phyloP scores from a whole-genome alignment of 1,284 basidiomycete species.

The Pisolithus thermaeus region DNA sequence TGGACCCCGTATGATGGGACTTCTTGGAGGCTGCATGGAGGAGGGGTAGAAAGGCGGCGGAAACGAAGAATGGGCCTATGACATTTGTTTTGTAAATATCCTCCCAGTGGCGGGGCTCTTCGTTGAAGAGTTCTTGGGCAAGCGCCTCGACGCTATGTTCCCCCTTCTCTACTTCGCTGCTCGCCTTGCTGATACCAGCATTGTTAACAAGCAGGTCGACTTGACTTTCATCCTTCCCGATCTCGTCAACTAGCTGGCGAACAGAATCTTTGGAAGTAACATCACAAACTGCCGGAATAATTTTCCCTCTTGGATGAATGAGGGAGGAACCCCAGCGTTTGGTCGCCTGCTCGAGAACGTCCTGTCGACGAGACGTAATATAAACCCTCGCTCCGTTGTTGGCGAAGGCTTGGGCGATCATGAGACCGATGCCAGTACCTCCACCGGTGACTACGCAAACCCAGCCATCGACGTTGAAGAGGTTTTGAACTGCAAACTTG shows the following conservation, averaged over 20 bases:
- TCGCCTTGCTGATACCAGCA: slow-evolving; percentile 14
- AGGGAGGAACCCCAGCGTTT: slow-evolving; percentile 4
- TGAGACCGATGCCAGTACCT: slow-evolving; percentile 33
- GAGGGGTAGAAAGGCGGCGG: slow-evolving; percentile 34
- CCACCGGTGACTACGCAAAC: slow-evolving; percentile 36
- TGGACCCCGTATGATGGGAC: slow-evolving; percentile 10
- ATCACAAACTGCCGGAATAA: slow-evolving; percentile 6
- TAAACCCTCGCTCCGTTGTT: slow-evolving; percentile 42
- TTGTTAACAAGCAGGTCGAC: slow-evolving; percentile 16
- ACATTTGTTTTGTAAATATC: slow-evolving; percentile 34
- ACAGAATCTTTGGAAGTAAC: slow-evolving; percentile 5
- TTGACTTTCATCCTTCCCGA: not conserved
- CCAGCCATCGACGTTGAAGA: slow-evolving; percentile 32
- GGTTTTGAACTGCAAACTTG: slow-evolving; percentile 10
- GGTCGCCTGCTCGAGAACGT: slow-evolving; percentile 23
- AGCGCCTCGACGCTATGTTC: slow-evolving; percentile 28
- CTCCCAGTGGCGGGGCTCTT: slow-evolving; percentile 31
- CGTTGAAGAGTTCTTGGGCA: slow-evolving; percentile 28
- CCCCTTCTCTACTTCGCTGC: slow-evolving; percentile 27
- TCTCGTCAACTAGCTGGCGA: slow-evolving; percentile 1
- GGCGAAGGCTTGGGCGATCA: slow-evolving; percentile 36
- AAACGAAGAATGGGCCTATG: slow-evolving; percentile 32
- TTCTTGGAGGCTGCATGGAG: slow-evolving; percentile 28
- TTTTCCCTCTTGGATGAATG: slow-evolving; percentile 5
- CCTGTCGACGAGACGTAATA: slow-evolving; percentile 29